Percentiles rank a stretch among this genome's conserved stretches.
These are phyloP conservation scores for Vitis riparia DNA, from an alignment of 164 flowering plant genomes.

Conservation along the genomic window DNA sequence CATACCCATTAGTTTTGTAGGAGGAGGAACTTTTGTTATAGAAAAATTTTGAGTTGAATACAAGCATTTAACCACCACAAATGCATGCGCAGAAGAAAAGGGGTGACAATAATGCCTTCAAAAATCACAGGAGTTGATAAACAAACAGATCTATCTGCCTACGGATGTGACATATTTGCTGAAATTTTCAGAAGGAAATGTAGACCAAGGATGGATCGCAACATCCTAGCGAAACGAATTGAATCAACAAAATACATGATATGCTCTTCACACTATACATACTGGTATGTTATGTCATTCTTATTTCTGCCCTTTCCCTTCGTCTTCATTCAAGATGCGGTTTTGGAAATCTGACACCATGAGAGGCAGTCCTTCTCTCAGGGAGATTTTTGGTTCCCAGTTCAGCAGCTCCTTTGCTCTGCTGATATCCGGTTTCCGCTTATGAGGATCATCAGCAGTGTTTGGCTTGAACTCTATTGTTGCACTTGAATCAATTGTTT, in stretches of 20 bases:
- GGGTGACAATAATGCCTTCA: background rate
- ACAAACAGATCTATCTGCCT: conserved; percentile 6
- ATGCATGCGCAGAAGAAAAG: no score
- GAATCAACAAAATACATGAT: conserved; percentile 18
- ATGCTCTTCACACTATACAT: conserved; percentile 36
- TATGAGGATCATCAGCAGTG: conserved; percentile 93
- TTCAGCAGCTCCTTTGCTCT: conserved; percentile 84
- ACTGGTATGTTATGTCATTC: background rate
- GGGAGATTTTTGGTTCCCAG: conserved; percentile 88
- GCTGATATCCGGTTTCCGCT: conserved; percentile 87
- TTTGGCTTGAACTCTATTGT: conserved; percentile 73
- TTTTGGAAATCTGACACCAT: conserved; percentile 84
- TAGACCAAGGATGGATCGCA: background rate
- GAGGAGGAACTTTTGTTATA: no score
- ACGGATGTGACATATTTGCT: background rate
- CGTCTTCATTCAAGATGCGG: conserved; percentile 67
- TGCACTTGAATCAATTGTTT: conserved; percentile 77
- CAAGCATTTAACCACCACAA: background rate
- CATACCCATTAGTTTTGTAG: no score
- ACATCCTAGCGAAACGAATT: conserved; percentile 1
- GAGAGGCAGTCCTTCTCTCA: conserved; percentile 73
- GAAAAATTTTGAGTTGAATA: no score
- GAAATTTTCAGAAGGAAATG: conserved; percentile 1
- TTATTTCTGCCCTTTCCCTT: conserved; percentile 34
- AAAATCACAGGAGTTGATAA: background rate